Conservation (phyloP, 768 basidiomycete genomes). For the Chiua virens region DNA sequence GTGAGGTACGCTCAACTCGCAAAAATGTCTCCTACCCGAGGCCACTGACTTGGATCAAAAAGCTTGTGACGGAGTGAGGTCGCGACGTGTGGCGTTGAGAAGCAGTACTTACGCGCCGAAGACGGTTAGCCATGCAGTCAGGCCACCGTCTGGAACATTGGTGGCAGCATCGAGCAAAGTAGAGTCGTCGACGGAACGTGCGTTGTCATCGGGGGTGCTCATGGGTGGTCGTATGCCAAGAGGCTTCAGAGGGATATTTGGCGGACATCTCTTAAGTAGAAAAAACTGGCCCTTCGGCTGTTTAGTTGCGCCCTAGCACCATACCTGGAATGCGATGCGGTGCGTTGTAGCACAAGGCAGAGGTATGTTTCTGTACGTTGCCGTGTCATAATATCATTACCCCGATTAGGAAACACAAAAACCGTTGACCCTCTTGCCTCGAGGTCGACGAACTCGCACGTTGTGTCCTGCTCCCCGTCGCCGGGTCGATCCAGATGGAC, state of each 20-base stretch:
- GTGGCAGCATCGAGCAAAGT: neutral
- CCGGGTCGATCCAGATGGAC: slow-evolving; percentile 13
- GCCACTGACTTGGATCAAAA: slow-evolving; percentile 38
- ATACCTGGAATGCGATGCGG: neutral
- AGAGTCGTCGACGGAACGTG: neutral
- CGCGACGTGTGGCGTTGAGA: neutral
- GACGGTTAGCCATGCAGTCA: slow-evolving; percentile 24
- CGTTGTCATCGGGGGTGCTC: slow-evolving; percentile 1
- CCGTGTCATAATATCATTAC: neutral
- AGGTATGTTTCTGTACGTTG: neutral
- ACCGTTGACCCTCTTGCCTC: neutral
- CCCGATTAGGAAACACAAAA: slow-evolving; percentile 15
- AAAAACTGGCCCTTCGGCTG: slow-evolving; percentile 4
- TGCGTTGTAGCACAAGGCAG: neutral
- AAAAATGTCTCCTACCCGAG: slow-evolving; percentile 28
- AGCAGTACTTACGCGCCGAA: slow-evolving; percentile 21
- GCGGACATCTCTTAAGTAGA: slow-evolving; percentile 1
- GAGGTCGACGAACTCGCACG: slow-evolving; percentile 23
- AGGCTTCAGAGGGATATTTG: neutral
- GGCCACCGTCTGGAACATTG: slow-evolving; percentile 24
- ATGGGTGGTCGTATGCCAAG: neutral
- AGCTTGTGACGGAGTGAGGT: slow-evolving; percentile 16
- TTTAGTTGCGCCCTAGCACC: neutral
- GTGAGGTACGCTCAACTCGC: neutral
- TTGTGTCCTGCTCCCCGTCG: neutral